Base-by-base conservation (phyloP, 345 rosid species). In the Camelina sativa region DNA sequence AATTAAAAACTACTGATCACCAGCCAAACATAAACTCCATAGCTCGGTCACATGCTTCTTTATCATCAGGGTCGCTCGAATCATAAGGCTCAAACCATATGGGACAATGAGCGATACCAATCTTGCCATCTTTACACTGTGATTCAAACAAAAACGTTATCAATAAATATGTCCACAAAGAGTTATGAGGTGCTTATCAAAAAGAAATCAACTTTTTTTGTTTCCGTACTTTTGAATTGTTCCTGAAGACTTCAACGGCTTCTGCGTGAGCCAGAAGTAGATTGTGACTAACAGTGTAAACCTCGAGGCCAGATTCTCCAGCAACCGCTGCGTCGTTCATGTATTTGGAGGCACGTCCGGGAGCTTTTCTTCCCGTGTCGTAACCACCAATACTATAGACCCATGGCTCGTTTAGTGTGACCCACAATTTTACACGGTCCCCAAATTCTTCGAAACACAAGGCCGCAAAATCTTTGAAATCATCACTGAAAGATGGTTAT, bases 371-470 rank as follows among this genome's bases (percentile, higher is more conserved):
- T 48, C 82, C 82, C 1, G 61, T 74, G 53, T 74, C 82, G 34
- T 79, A 74, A 11, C 82, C 82, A 69, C 76, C 79, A 62, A 74
- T 69, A 53, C 79, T 74, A 41, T 74, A 74, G 17, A 74, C 79
- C 79, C 79, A 79, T 64, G 82, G 82, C 53, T 79, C 79, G 67
- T 79, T 79, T 43, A 85, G 8, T 13, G 84, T 83, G 15, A 80
- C 76, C 86, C 86, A 85, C 23, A 74, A 50, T 17, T 81, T 81
- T 71, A 83, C 86, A 68, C 84, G 78, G 47, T 81, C 84, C 0
- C 84, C 84, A 54, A 81, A 81, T 47, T 69, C 79, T 46, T 77
- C 72, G 22, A 81, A 81, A 57, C 84, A 81, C 23, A 81, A 15
- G 34, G 72, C 10, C 4, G 81, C 81, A 1, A 68, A 77, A 65